These are phyloP conservation scores for Pichia pseudocactophila DNA, from an alignment of 805 yeast species.

Conservation along the genomic window DNA sequence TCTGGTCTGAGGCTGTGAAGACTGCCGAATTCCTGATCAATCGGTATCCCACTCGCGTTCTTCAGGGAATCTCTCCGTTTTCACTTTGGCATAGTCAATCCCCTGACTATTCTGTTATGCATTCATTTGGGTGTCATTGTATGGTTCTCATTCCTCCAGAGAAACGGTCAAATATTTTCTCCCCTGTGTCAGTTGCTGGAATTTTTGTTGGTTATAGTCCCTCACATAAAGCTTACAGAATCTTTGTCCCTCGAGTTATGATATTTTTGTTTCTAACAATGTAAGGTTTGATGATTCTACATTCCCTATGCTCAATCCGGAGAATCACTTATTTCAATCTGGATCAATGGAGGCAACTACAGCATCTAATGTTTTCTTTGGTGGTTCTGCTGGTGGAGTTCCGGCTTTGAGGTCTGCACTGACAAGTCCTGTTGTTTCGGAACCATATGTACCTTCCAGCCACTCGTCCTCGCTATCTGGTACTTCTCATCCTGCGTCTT, in stretches of 20 bases:
- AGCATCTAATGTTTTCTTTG: too few species aligned
- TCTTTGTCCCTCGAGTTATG: constrained; percentile 2
- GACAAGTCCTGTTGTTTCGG: too few species aligned
- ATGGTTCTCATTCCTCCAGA: not conserved
- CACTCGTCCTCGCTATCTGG: too few species aligned
- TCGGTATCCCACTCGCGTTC: not conserved
- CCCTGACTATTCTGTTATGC: not conserved
- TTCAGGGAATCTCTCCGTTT: not conserved
- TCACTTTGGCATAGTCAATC: constrained; percentile 2
- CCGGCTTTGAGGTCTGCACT: too few species aligned
- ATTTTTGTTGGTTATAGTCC: constrained; percentile 6
- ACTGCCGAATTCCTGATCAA: constrained; percentile 4
- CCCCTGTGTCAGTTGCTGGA: constrained; percentile 1
- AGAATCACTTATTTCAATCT: too few species aligned
- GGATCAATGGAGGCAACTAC: too few species aligned
- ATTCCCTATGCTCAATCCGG: too few species aligned
- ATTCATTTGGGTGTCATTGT: constrained; percentile 2
- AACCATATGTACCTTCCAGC: too few species aligned
- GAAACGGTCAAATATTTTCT: constrained; percentile 1
- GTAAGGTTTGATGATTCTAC: not conserved
- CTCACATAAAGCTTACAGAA: constrained; percentile 4
- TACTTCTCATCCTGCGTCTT: too few species aligned
- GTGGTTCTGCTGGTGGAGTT: too few species aligned
- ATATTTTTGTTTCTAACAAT: constrained; percentile 13
- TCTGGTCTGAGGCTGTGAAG: constrained; percentile 6